These are phyloP conservation scores for Diutina siamensis DNA, from an alignment of 1,139 yeast species.

Conservation along the genomic window DNA sequence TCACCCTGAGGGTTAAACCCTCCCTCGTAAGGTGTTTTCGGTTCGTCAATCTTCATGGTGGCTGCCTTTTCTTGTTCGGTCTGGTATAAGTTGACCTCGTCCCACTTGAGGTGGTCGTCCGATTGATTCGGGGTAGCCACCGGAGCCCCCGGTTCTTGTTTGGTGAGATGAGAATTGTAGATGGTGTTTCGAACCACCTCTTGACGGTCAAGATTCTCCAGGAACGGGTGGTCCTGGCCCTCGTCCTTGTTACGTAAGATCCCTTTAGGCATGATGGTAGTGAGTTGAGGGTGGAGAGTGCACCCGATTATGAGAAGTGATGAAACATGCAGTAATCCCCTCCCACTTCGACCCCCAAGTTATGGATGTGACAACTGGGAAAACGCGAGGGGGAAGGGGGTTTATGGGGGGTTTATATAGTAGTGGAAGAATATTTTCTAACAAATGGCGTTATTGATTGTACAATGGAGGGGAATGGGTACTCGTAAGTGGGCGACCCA, in stretches of 20 bases:
- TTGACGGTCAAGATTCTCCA: conserved; percentile 26
- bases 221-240: conserved; percentile 9
- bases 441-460: too few species aligned
- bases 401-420: too few species aligned
- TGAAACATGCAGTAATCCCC: too few species aligned
- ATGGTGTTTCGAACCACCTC: conserved; percentile 34
- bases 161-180: conserved; percentile 26
- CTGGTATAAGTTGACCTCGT: conserved; percentile 53
- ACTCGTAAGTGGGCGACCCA: too few species aligned
- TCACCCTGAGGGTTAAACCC: conserved; percentile 80
- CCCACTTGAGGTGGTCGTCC: conserved; percentile 53
- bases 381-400: too few species aligned
- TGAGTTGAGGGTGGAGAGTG: not conserved
- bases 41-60: conserved; percentile 85
- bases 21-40: conserved; percentile 94
- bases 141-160: conserved; percentile 14
- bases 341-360: too few species aligned
- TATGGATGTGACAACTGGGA: too few species aligned
- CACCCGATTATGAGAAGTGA: not conserved
- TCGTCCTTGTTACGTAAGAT: conserved; percentile 28
- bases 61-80: conserved; percentile 63
- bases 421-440: too few species aligned
- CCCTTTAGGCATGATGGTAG: conserved; percentile 23
- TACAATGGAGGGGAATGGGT: too few species aligned
- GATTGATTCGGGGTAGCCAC: too few species aligned